These are phyloP conservation scores for Ceratobasidium sp. DNA, from an alignment of 1,284 basidiomycete species.

Conservation along the genomic window DNA sequence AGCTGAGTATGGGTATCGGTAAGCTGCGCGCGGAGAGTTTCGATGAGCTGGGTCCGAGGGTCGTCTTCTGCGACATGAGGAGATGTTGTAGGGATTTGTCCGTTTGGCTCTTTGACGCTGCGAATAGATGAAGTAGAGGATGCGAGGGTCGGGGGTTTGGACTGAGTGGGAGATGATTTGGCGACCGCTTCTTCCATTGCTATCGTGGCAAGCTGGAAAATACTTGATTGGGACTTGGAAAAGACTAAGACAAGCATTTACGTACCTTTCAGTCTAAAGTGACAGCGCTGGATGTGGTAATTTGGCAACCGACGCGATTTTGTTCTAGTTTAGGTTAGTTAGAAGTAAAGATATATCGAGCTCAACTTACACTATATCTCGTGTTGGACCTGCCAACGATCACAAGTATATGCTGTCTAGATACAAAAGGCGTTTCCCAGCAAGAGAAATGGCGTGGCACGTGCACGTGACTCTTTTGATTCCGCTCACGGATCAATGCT, in stretches of 20 bases:
- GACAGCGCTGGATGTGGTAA: slow-evolving; percentile 16
- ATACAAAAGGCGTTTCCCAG: slow-evolving; percentile 24
- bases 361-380: slow-evolving; percentile 13
- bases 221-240: neutral
- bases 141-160: slow-evolving; percentile 21
- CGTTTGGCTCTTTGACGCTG: slow-evolving; percentile 32
- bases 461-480: slow-evolving; percentile 11
- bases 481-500: too few relatives aligned
- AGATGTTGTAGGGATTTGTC: neutral
- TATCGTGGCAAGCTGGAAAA: slow-evolving; percentile 6
- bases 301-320: neutral
- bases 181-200: slow-evolving; percentile 32
- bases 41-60: slow-evolving; percentile 79
- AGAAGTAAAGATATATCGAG: neutral
- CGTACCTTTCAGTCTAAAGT: slow-evolving; percentile 15
- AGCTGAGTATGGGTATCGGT: slow-evolving; percentile 90
- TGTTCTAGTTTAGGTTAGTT: neutral
- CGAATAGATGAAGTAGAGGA: slow-evolving; percentile 26
- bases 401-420: neutral
- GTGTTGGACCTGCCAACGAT: slow-evolving; percentile 38
- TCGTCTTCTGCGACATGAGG: slow-evolving; percentile 54
- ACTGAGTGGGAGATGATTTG: slow-evolving; percentile 12
- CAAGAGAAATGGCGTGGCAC: neutral
- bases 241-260: slow-evolving; percentile 3
- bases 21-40: slow-evolving; percentile 81